These are phyloP conservation scores for Calocybe indica DNA, from an alignment of 768 basidiomycete species.

Conservation along the genomic window DNA sequence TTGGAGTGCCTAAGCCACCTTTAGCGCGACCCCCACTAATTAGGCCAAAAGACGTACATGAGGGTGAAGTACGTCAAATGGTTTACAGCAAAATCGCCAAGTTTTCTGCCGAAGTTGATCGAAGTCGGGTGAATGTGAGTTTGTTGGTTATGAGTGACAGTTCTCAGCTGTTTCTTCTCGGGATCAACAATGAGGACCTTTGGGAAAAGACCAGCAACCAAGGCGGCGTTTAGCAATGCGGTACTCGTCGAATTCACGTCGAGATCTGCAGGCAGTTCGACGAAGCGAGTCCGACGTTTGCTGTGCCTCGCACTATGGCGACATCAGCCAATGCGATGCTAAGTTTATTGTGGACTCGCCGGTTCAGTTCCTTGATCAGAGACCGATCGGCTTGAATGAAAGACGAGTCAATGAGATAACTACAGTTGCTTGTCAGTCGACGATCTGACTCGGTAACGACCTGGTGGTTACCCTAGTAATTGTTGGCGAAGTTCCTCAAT, in stretches of 20 bases:
- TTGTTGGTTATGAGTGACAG: constrained; percentile 75
- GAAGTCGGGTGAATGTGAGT: constrained; percentile 87
- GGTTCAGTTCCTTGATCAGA: constrained; percentile 65
- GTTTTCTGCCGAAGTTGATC: constrained; percentile 73
- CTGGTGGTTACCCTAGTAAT: constrained; percentile 53
- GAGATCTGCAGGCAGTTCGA: constrained; percentile 63
- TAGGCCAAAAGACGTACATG: constrained; percentile 47
- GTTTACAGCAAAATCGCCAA: constrained; percentile 66
- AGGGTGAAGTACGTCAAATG: constrained; percentile 83
- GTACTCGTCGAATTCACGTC: constrained; percentile 65
- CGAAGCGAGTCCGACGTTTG: constrained; percentile 70
- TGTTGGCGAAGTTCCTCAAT: constrained; percentile 96
- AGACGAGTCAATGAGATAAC: constrained; percentile 83
- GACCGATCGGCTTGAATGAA: constrained; percentile 68
- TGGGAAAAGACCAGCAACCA: constrained; percentile 86
- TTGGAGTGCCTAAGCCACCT: constrained; percentile 73
- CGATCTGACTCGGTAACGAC: constrained; percentile 2
- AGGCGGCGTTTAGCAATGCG: constrained; percentile 69
- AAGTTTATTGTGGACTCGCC: constrained; percentile 30
- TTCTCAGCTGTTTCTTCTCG: constrained; percentile 58
- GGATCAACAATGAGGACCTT: constrained; percentile 76
- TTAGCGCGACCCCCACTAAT: constrained; percentile 8
- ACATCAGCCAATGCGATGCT: constrained; percentile 5
- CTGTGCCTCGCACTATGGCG: constrained; percentile 55
- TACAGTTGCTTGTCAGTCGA: constrained; percentile 17